phyloP scores from a whole-genome alignment of 805 yeast genomes.

The Starmerella ratchasimensis region DNA sequence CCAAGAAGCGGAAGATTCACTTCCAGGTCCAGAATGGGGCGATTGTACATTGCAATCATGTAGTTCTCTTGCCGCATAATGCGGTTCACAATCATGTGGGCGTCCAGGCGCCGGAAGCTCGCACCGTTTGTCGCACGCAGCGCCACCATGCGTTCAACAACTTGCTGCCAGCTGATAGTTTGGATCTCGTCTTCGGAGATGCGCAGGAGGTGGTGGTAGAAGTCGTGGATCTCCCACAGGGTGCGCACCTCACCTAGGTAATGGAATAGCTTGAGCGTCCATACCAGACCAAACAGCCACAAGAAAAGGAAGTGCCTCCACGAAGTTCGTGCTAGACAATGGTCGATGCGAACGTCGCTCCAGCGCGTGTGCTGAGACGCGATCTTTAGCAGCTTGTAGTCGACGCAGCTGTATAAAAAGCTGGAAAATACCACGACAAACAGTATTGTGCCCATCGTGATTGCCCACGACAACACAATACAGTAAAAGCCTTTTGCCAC shows the following conservation, averaged over 20 bases:
- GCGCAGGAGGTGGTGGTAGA: conserved; percentile 57
- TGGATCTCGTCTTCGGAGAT: conserved; percentile 73
- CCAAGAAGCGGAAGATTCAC: conserved; percentile 39
- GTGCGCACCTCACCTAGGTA: conserved; percentile 49
- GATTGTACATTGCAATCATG: conserved; percentile 77
- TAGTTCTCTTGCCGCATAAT: conserved; percentile 93
- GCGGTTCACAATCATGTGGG: conserved; percentile 89
- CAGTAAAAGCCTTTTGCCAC: conserved; percentile 73
- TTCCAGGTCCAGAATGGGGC: conserved; percentile 54
- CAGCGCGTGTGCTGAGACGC: conserved; percentile 24
- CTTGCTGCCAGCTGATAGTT: conserved; percentile 84
- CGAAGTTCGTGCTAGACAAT: conserved; percentile 36
- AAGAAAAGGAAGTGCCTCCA: conserved; percentile 43
- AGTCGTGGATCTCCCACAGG: conserved; percentile 58
- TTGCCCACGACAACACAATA: conserved; percentile 49
- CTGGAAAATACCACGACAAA: conserved; percentile 72
- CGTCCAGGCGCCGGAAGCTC: conserved; percentile 48
- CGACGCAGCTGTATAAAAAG: conserved; percentile 70
- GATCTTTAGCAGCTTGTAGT: conserved; percentile 36
- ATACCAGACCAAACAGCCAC: conserved; percentile 41
- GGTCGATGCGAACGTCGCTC: conserved; percentile 33
- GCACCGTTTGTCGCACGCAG: conserved; percentile 39
- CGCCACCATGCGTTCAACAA: conserved; percentile 60
- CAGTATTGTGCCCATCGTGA: conserved; percentile 59
- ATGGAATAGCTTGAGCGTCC: conserved; percentile 30